phyloP scores from a whole-genome alignment of 805 yeast species.

The Zygotorulaspora florentina region DNA sequence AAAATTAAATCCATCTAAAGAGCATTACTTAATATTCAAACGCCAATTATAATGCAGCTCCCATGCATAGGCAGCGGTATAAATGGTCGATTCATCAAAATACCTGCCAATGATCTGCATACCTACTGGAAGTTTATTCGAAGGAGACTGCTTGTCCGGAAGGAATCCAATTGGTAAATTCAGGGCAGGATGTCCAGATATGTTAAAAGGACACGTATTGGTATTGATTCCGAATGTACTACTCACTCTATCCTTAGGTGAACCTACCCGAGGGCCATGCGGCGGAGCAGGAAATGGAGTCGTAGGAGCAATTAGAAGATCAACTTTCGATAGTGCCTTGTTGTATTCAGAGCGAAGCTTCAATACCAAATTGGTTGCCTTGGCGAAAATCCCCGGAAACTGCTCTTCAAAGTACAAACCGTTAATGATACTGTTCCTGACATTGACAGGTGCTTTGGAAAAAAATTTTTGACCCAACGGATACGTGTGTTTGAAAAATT shows the following conservation, averaged over 20 bases:
- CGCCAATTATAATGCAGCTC: conserved; percentile 28
- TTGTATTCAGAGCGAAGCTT: conserved; percentile 35
- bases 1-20: no score
- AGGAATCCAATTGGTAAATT: conserved; percentile 36
- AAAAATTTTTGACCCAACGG: conserved; percentile 19
- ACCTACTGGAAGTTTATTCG: conserved; percentile 36
- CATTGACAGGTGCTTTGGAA: conserved; percentile 14
- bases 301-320: conserved; percentile 36
- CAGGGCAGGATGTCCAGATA: conserved; percentile 39
- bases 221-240: conserved; percentile 36
- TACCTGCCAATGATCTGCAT: conserved; percentile 36
- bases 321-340: conserved; percentile 30
- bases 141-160: conserved; percentile 32
- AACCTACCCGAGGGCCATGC: conserved; percentile 26
- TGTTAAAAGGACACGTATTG: conserved; percentile 37
- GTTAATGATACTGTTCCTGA: conserved; percentile 26
- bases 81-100: conserved; percentile 33
- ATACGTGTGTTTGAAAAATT: conserved; percentile 17
- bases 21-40: no score
- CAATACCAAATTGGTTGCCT: conserved; percentile 34
- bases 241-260: conserved; percentile 26
- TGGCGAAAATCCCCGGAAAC: conserved; percentile 35
- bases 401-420: conserved; percentile 34
- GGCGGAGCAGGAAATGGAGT: conserved; percentile 31
- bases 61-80: conserved; percentile 38